Evolutionary conservation across 169 alveolate species (phyloP), one percentile per base, ranked within the genome.

Genomic region (Cystoisospora suis): DNA sequence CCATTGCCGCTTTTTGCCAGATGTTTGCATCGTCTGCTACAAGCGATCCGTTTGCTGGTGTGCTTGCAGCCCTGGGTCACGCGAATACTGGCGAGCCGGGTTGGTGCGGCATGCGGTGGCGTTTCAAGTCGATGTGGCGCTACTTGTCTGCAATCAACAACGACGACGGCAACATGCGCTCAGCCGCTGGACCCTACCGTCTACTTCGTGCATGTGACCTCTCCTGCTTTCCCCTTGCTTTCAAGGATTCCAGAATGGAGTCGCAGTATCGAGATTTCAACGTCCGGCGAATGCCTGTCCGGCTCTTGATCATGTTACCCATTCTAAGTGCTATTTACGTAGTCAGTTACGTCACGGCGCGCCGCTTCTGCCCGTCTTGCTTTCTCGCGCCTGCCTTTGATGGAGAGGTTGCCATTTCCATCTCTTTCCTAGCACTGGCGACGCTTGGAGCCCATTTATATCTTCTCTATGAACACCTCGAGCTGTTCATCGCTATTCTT

Each of bases 1-100:
- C n/a, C n/a, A n/a, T n/a, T n/a, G n/a, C n/a, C n/a, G n/a, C n/a
- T n/a, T n/a, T n/a, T n/a, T n/a, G n/a, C n/a, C n/a, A n/a, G n/a
- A n/a, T n/a, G n/a, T n/a, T n/a, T n/a, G n/a, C n/a, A n/a, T n/a
- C n/a, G n/a, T n/a, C n/a, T n/a, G n/a, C n/a, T n/a, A n/a, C n/a
- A n/a, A n/a, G n/a, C n/a, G n/a, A n/a, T n/a, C n/a, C n/a, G n/a
- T n/a, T n/a, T n/a, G n/a, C n/a, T n/a, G n/a, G n/a, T n/a, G n/a
- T n/a, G n/a, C n/a, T n/a, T n/a, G n/a, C 77, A 65, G 77, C 3
- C 5, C 4, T 65, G 45, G 77, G 77, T 36, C 77, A 44, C 42
- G n/a, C 36, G 20, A 23, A 65, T 36, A 65, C 77, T 1, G 77
- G 77, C 77, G 77, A 65, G 27, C 77, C 77, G n/a, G 77, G 77